A percentile compares a stretch with the other conserved stretches of the same genome.
phyloP scores from a whole-genome alignment of 2,329 filamentous ascomycete species.

The Ophiostoma pallidulum region DNA sequence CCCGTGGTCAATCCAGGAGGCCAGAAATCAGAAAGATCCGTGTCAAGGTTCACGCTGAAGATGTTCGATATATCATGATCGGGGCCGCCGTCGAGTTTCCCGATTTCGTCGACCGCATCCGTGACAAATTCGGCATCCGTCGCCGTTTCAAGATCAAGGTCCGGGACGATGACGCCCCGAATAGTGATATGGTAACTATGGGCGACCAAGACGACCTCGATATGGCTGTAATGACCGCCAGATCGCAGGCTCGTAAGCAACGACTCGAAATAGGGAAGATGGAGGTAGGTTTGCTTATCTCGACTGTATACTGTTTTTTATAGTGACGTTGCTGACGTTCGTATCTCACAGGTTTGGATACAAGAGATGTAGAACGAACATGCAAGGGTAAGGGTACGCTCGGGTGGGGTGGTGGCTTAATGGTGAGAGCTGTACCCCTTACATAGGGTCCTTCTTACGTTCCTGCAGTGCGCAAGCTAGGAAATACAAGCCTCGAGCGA shows the following conservation, averaged over 20 bases:
- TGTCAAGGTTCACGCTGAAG: slow-evolving; percentile 84
- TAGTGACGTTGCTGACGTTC: slow-evolving; percentile 18
- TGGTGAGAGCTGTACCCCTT: too few species aligned
- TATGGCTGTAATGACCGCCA: slow-evolving; percentile 66
- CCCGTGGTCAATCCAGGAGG: slow-evolving; percentile 46
- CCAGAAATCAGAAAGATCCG: slow-evolving; percentile 69
- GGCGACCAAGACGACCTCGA: slow-evolving; percentile 94
- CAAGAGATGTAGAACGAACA: slow-evolving; percentile 27
- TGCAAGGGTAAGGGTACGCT: neutral
- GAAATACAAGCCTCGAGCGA: too few species aligned
- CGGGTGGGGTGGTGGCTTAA: too few species aligned
- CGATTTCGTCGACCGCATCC: slow-evolving; percentile 69
- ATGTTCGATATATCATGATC: slow-evolving; percentile 90
- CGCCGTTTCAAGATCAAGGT: slow-evolving; percentile 82
- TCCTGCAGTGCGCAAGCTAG: too few species aligned
- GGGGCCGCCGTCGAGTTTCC: slow-evolving; percentile 61
- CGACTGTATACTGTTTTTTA: neutral
- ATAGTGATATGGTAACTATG: slow-evolving; percentile 89
- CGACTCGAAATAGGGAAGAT: slow-evolving; percentile 80
- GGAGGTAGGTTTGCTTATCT: slow-evolving; percentile 59
- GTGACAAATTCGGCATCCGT: slow-evolving; percentile 75
- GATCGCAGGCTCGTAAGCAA: slow-evolving; percentile 60
- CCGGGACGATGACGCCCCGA: slow-evolving; percentile 64
- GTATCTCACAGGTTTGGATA: slow-evolving; percentile 23
- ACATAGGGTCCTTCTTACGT: too few species aligned